Evolutionary conservation across 495 filamentous ascomycete species (phyloP), one percentile per base, ranked within the genome.

Genomic region (Sphaerosporella brunnea): DNA sequence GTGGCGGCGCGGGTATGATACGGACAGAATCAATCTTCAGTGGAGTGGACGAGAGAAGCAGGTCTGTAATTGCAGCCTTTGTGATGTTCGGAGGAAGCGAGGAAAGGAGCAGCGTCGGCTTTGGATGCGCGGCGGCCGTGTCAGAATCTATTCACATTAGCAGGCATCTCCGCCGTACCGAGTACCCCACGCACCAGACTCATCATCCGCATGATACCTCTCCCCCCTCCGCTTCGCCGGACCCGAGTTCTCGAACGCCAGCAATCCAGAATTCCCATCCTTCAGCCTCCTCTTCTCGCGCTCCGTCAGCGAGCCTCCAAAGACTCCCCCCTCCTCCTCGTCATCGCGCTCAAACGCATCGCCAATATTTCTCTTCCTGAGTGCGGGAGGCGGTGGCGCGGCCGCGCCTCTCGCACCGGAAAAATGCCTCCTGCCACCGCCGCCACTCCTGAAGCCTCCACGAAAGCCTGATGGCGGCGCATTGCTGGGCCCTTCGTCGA

Each of bases 41-140:
- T 26, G 73, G 0, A 68, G 75, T 36, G 72, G 78, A 30, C 74
- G 64, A 15, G 68, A 73, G 13, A n/a, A n/a, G n/a, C 67, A 70
- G 53, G 0, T 45, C 35, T 0, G 50, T 54, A 16, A 61, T 47
- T 42, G 32, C 30, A 5, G 44, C 18, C 25, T 60, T 61, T 4
- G 58, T 57, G 3, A 58, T 51, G 2, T 49, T 65, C 0, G 74
- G 75, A 2, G 75, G 75, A 2, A 78, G 60, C 23, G 69, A 72
- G 2, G 68, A 64, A 21, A 96, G 67, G 30, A 80, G 78, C n/a
- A 96, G 59, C 0, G 86, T 93, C n/a, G 85, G 87, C 58, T 84
- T 88, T 13, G 88, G 76, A 46, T 61, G 58, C 23, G 58, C 52
- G 4, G 76, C 75, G 30, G 78, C 77, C 52, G 76, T 79, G 51